Evolutionary conservation across 129 eudicot species (phyloP).

Genomic region (Helichrysum umbraculigerum): DNA sequence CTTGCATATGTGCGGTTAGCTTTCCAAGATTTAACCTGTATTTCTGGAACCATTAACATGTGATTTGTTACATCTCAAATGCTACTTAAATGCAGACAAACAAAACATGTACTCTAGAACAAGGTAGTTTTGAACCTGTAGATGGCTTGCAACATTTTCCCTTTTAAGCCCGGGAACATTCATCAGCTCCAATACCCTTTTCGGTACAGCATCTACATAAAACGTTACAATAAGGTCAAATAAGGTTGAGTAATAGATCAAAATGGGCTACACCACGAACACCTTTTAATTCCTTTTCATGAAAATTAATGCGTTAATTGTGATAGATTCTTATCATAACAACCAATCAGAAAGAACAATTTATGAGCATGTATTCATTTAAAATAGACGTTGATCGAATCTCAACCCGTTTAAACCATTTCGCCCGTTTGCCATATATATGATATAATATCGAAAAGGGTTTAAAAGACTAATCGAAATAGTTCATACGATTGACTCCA

Average conservation of each 20-base stretch:
- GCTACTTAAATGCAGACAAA: background rate
- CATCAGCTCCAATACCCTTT: constrained; percentile 52
- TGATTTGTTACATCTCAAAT: constrained; percentile 1
- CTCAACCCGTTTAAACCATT: background rate
- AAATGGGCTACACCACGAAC: background rate
- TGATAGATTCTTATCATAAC: background rate
- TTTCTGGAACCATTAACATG: constrained; percentile 30
- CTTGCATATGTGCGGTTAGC: background rate
- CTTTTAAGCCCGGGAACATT: constrained; percentile 48
- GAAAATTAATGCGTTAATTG: background rate
- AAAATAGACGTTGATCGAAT: background rate
- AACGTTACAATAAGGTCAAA: background rate
- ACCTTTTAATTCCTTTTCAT: background rate
- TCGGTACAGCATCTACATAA: constrained; percentile 38
- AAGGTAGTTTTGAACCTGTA: constrained; percentile 45
- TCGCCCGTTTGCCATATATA: background rate
- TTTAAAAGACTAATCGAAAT: background rate
- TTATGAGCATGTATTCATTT: background rate
- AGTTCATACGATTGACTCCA: constrained; percentile 26
- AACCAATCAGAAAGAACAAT: background rate
- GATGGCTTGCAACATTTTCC: constrained; percentile 67
- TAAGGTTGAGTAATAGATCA: background rate
- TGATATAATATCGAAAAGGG: background rate
- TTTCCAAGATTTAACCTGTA: constrained; percentile 21
- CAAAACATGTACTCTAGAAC: constrained; percentile 39